Conservation (phyloP, 140 eudicot genomes). For the Oenanthe javanica region DNA sequence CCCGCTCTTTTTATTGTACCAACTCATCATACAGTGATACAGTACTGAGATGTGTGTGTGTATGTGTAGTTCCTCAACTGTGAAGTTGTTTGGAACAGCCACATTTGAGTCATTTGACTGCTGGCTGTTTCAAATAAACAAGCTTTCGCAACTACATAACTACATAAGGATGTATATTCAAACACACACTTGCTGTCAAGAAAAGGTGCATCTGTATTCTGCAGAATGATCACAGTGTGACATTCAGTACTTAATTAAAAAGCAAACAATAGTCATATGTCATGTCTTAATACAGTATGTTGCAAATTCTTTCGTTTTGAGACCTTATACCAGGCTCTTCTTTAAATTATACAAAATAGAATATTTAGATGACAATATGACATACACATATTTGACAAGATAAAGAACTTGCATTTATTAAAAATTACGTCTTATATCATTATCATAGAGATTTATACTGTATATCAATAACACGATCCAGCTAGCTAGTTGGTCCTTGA, state of each 20-base stretch:
- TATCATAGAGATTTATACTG: neutral
- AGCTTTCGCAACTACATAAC: neutral
- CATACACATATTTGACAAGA: neutral
- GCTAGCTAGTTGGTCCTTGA: no score
- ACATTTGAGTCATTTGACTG: neutral
- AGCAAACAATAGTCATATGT: neutral
- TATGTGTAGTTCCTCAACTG: no score
- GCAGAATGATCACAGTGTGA: neutral
- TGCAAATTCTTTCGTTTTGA: neutral
- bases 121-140: neutral
- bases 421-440: neutral
- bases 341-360: neutral
- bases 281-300: no score
- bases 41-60: no score
- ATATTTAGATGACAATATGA: neutral
- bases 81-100: neutral
- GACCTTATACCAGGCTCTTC: neutral
- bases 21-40: neutral
- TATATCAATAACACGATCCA: no score
- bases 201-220: neutral
- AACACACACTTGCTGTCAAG: neutral
- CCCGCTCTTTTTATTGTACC: neutral
- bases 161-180: neutral
- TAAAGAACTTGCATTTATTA: neutral
- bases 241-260: neutral